Conservation (phyloP, 495 filamentous ascomycete genomes). For the Rhypophila decipiens region DNA sequence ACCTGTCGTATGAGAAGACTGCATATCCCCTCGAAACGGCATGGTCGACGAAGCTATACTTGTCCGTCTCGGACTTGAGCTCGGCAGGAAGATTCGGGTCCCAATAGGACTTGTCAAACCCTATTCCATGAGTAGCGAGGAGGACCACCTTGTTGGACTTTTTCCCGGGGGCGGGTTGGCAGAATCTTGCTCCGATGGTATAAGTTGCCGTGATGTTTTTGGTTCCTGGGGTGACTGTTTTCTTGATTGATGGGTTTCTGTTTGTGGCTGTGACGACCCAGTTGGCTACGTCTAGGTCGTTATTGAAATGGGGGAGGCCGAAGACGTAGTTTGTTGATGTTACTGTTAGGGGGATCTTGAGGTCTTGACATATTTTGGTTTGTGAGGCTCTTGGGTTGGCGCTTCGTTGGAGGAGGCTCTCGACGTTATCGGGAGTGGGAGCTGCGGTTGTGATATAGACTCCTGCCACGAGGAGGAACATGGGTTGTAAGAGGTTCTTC, state of each 20-base stretch:
- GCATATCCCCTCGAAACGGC: slow-evolving; percentile 45
- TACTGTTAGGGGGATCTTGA: slow-evolving; percentile 11
- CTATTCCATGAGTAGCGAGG: slow-evolving; percentile 19
- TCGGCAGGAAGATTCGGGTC: slow-evolving; percentile 41
- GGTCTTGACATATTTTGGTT: slow-evolving; percentile 9
- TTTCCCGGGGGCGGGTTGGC: slow-evolving; percentile 9
- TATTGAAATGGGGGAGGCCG: slow-evolving; percentile 7
- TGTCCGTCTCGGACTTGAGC: slow-evolving; percentile 45
- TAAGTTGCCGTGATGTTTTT: slow-evolving; percentile 10
- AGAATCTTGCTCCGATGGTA: slow-evolving; percentile 20
- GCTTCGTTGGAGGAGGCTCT: too few relatives aligned
- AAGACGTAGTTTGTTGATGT: slow-evolving; percentile 11
- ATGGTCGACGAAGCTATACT: slow-evolving; percentile 49
- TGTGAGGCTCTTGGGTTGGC: too few relatives aligned
- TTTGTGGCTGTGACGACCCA: slow-evolving; percentile 13
- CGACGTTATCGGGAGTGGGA: too few relatives aligned
- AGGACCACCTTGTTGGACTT: slow-evolving; percentile 11
- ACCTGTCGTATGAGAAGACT: slow-evolving; percentile 51
- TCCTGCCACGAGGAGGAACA: too few relatives aligned
- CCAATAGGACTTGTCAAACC: slow-evolving; percentile 44
- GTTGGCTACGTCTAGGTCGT: slow-evolving; percentile 17
- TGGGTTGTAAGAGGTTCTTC: too few relatives aligned
- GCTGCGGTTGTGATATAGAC: too few relatives aligned
- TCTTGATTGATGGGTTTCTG: background rate
- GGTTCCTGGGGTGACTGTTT: background rate